These are phyloP conservation scores for Malassezia slooffiae DNA, from an alignment of 1,284 basidiomycete species.

Conservation along the genomic window DNA sequence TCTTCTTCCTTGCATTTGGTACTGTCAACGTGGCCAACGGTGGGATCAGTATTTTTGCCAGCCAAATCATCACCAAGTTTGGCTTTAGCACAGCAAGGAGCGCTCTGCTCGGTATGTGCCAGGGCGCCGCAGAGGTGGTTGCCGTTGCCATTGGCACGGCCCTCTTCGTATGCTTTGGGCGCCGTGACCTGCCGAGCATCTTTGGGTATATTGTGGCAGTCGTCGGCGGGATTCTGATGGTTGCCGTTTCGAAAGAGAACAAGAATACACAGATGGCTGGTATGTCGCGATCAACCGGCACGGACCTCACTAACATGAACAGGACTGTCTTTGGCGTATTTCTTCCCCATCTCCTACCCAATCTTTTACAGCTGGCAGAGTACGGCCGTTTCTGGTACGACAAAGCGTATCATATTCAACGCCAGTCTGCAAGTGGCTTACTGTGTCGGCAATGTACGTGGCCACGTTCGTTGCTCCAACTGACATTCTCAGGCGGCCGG, in stretches of 20 bases:
- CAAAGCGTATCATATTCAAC: constrained; percentile 38
- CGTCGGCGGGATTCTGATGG: constrained; percentile 20
- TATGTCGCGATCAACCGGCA: too few species aligned
- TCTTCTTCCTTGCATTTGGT: constrained; percentile 24
- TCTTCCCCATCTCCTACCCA: constrained; percentile 24
- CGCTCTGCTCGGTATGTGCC: constrained; percentile 38
- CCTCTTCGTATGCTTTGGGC: constrained; percentile 18
- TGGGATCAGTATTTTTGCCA: constrained; percentile 32
- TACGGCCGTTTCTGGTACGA: constrained; percentile 28
- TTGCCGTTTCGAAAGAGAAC: background rate
- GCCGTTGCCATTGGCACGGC: constrained; percentile 28
- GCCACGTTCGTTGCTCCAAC: too few species aligned
- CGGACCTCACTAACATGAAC: too few species aligned
- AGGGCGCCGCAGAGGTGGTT: constrained; percentile 30
- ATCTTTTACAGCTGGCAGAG: constrained; percentile 25
- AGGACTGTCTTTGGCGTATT: constrained; percentile 24
- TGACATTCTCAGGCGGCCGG: too few species aligned
- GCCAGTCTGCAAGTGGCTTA: constrained; percentile 32
- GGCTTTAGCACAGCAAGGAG: constrained; percentile 31
- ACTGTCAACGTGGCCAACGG: constrained; percentile 30
- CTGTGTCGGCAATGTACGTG: constrained; percentile 32
- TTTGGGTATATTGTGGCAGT: constrained; percentile 28
- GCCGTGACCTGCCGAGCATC: constrained; percentile 28
- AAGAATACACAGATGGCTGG: constrained; percentile 4
- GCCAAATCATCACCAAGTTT: constrained; percentile 38